A percentile compares a stretch with the other conserved stretches of the same genome.
phyloP scores from a whole-genome alignment of 2,329 filamentous ascomycete species.

The Colletotrichum sublineola region DNA sequence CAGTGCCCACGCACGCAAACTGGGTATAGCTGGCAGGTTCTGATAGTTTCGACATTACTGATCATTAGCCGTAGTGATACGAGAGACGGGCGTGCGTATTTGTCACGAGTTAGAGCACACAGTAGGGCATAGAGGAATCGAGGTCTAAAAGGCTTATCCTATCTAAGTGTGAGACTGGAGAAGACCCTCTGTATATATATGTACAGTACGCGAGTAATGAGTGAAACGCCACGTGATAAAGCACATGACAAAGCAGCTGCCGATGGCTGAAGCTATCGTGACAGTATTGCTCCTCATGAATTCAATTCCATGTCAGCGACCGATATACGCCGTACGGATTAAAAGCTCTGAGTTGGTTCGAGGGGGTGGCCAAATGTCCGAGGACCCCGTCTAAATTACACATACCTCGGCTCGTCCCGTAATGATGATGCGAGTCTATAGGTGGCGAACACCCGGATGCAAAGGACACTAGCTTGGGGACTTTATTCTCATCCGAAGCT shows the following conservation, averaged over 20 bases:
- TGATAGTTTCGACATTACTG: conserved; percentile 4
- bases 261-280: no score
- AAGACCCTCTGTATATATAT: no score
- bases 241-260: no score
- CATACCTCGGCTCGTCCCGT: conserved; percentile 11
- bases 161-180: no score
- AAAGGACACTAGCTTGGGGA: neutral
- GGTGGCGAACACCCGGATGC: neutral
- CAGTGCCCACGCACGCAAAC: conserved; percentile 67
- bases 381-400: neutral
- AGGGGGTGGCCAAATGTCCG: neutral
- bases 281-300: no score
- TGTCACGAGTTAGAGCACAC: no score
- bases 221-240: no score
- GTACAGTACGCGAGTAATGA: no score
- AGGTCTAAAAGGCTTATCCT: no score
- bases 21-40: conserved; percentile 49
- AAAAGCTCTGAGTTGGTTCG: neutral
- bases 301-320: neutral
- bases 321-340: neutral
- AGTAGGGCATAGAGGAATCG: no score
- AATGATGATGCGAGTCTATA: neutral
- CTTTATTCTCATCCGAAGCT: neutral
- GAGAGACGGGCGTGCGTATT: no score
- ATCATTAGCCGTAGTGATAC: no score